These are phyloP conservation scores for Pelargonium citronellum DNA, from an alignment of 441 rosid species.

Conservation along the genomic window DNA sequence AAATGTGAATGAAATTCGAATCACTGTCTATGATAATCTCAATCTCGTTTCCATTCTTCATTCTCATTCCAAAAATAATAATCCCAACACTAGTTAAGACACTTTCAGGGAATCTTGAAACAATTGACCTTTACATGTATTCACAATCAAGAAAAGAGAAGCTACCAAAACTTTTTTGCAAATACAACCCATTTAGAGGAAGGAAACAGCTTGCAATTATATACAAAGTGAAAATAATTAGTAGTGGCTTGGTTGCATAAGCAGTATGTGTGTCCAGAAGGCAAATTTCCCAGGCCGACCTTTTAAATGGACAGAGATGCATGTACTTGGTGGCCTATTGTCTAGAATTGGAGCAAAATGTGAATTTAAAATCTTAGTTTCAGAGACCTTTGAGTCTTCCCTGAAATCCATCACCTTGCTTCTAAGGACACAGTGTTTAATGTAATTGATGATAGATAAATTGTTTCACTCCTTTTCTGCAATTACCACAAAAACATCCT, in stretches of 20 bases:
- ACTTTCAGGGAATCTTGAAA: no score
- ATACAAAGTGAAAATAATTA: background rate
- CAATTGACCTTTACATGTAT: background rate
- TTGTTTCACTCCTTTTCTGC: constrained; percentile 46
- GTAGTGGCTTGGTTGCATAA: background rate
- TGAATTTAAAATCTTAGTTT: background rate
- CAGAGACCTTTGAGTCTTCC: background rate
- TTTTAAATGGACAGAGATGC: background rate
- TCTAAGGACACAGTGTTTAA: background rate
- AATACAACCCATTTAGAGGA: background rate
- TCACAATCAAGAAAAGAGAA: background rate
- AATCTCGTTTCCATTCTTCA: no score
- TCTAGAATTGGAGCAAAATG: background rate
- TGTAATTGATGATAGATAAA: background rate
- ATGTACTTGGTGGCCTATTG: background rate
- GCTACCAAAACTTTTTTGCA: background rate
- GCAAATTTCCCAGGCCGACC: background rate
- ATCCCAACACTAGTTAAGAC: no score
- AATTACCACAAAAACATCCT: constrained; percentile 54
- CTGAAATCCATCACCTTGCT: background rate
- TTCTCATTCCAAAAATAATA: no score
- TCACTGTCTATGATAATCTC: no score
- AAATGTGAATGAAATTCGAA: no score
- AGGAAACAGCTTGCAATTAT: background rate
- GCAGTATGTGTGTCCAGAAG: background rate